Base-by-base conservation (phyloP, 495 filamentous ascomycete genomes). In the Lepraria neglecta region DNA sequence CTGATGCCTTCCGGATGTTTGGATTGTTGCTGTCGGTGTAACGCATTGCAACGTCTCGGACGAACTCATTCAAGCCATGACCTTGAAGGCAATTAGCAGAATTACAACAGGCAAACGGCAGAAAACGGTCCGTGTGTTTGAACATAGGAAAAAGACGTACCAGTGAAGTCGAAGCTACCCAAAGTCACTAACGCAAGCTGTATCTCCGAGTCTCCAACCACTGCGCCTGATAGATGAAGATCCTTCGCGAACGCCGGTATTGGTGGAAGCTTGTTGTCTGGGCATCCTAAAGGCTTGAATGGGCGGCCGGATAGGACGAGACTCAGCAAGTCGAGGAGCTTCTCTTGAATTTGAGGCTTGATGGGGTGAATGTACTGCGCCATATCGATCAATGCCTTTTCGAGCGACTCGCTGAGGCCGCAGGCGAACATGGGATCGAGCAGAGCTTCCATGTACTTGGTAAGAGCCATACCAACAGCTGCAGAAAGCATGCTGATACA, bases 391-490 rank as follows among this genome's bases (percentile, higher is more conserved):
- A 99, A 76, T 15, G 94, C 94, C 70, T 97, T 92, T 0, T 90
- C 96, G 21, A 99, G 80, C 55, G 94, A 90, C 64, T 90, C 87
- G 58, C 89, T 96, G 44, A 99, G 78, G 48, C 92, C 92, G 65
- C 94, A 99, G 19, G 90, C 90, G 73, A 99, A 97, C 63, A 99
- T 96, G 4, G 95, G 91, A 65, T 97, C 92, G 3, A 99, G 82
- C 28, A 97, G 75, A 19, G 90, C 88, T 67, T 97, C 91, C 88
- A 99, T 96, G 68, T 97, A 95, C 70, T 96, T 97, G 80, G 88
- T 96, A 63, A 99, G 82, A 1, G 92, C 88, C 76, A 97, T 95
- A 27, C 94, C 94, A 33, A 97, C 92, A 11, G 94, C 94, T 45
- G 91, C 84, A 5, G 94, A 91, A 42, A 99, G 80, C 81, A 95